Percentiles rank a stretch among this genome's conserved stretches.
Conservation (phyloP, 306 rosid species). For the Delonix regia region DNA sequence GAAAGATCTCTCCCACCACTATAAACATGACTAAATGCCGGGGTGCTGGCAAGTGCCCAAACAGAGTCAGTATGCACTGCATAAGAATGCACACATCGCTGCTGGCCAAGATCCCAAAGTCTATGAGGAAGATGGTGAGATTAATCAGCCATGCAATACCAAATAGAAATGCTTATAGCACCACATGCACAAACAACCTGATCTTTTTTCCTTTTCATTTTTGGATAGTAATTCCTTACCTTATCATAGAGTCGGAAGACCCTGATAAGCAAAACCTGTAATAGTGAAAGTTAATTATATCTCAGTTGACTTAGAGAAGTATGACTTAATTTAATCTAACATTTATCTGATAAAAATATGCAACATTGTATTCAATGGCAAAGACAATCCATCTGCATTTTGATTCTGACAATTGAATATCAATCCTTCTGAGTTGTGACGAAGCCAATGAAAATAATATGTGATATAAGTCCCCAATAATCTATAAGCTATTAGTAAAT, state of each 20-base stretch:
- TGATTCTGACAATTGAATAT: slow-evolving; percentile 19
- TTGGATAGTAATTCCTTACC: slow-evolving; percentile 52
- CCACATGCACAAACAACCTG: slow-evolving; percentile 10
- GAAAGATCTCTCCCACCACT: slow-evolving; percentile 99
- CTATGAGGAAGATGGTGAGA: slow-evolving; percentile 51
- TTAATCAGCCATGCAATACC: slow-evolving; percentile 20
- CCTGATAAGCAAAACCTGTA: slow-evolving; percentile 95
- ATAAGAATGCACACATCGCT: slow-evolving; percentile 95
- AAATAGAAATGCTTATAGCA: slow-evolving; percentile 30
- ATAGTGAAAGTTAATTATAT: slow-evolving; percentile 33
- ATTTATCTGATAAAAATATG: slow-evolving; percentile 17
- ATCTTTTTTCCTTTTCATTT: slow-evolving; percentile 16
- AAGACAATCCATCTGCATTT: slow-evolving; percentile 21
- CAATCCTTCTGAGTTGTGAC: background rate
- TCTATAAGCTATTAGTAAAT: slow-evolving; percentile 30
- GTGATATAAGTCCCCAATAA: slow-evolving; percentile 3
- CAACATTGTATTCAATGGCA: slow-evolving; percentile 10
- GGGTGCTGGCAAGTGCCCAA: slow-evolving; percentile 99
- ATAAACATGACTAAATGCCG: slow-evolving; percentile 92
- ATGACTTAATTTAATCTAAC: slow-evolving; percentile 11
- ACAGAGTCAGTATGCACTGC: slow-evolving; percentile 99
- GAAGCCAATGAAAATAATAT: slow-evolving; percentile 5
- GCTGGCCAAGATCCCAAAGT: slow-evolving; percentile 99
- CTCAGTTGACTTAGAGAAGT: slow-evolving; percentile 6
- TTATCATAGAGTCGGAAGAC: slow-evolving; percentile 99